phyloP scores from a whole-genome alignment of 75 land plant species.

The Picea sitchensis region DNA sequence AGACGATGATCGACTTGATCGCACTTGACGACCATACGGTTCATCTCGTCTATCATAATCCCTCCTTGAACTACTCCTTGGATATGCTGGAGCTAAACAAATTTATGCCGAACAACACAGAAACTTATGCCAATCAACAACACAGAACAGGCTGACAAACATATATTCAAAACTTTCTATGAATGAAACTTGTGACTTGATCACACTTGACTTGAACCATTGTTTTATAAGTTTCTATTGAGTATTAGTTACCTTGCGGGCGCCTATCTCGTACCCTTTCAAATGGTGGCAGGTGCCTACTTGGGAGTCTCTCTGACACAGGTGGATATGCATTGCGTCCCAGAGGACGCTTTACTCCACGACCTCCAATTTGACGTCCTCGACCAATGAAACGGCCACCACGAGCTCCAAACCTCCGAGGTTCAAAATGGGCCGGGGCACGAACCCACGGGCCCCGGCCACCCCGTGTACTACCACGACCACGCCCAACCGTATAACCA shows the following conservation, averaged over 20 bases:
- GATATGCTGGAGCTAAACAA: slow-evolving; percentile 45
- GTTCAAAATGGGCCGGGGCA: slow-evolving; percentile 14
- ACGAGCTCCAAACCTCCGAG: slow-evolving; percentile 16
- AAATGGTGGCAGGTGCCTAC: slow-evolving; percentile 16
- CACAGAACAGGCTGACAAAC: not conserved
- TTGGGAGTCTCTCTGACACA: slow-evolving; percentile 13
- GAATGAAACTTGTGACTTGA: not conserved
- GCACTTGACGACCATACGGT: slow-evolving; percentile 23
- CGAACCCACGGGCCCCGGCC: slow-evolving; percentile 10
- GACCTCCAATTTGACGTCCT: slow-evolving; percentile 11
- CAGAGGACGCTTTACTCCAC: slow-evolving; percentile 13
- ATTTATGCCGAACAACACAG: not conserved
- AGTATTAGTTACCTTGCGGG: slow-evolving; percentile 25
- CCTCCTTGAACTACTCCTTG: slow-evolving; percentile 51
- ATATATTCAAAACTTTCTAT: not conserved
- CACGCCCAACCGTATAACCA: slow-evolving; percentile 34
- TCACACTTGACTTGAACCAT: too few relatives aligned
- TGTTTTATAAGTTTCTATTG: too few relatives aligned
- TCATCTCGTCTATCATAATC: slow-evolving; percentile 53
- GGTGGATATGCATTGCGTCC: slow-evolving; percentile 3
- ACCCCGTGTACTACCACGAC: slow-evolving; percentile 31
- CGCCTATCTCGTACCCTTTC: slow-evolving; percentile 56
- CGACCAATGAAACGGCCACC: slow-evolving; percentile 18
- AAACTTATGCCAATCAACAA: not conserved
- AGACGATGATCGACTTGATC: slow-evolving; percentile 27